Evolutionary conservation across 2,329 filamentous ascomycete species (phyloP), one percentile per base, ranked within the genome.

Genomic region (Aspergillus fumigatiaffinis): DNA sequence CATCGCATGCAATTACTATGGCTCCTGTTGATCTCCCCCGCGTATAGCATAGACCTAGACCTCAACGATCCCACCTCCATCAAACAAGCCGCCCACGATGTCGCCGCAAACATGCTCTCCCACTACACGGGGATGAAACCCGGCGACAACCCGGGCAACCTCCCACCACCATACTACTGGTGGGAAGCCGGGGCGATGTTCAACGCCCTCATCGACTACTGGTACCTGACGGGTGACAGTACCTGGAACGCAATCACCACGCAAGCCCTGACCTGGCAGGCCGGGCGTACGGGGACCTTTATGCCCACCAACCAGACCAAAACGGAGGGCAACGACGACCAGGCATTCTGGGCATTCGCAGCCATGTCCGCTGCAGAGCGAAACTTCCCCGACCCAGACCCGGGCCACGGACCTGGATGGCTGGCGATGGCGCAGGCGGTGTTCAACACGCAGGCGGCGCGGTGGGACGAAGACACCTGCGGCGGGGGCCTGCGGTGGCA

Each of bases 361-460:
- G 82, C 80, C 44, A 81, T 85, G 76, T 76, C 80, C 1, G 83
- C 83, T 2, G 82, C 82, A 10, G 83, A 85, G 53, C 58, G 68
- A 1, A 73, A 72, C 46, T 74, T 74, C 26, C 72, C 72, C 1
- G 68, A 71, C 47, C 71, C 71, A 3, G 32, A 17, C 0, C 81
- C 84, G 0, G 62, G 77, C 0, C 82, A 81, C 56, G 70, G 86
- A 53, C 85, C 88, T 0, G 86, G 88, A 60, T 96, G 89, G 89
- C 80, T 94, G n/a, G 85, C 87, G 6, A 81, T 94, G 53, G 87
- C 84, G 0, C 88, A 92, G 71, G 88, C 87, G 10, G 88, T 91
- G 1, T 95, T 93, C 73, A 91, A 93, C 76, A 86, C 88, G 52
- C 91, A 91, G 67, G 85, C 84, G 2, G 74, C 75, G 21, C 84